Conservation (phyloP, 2,329 filamentous ascomycete genomes). For the Leptographium galeiforme region DNA sequence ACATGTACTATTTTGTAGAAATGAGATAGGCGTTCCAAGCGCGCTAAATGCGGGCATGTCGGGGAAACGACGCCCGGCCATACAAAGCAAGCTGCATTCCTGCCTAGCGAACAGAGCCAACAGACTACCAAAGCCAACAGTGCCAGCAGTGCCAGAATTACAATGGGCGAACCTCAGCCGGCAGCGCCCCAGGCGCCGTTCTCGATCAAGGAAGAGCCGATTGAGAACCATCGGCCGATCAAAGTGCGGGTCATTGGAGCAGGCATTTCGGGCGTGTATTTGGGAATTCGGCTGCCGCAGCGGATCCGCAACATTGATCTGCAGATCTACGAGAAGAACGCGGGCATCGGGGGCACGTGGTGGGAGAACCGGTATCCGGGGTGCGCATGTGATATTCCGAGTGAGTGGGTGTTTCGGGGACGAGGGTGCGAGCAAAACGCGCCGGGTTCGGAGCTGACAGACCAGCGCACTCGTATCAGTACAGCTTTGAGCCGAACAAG, state of each 20-base stretch:
- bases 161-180: too few species aligned
- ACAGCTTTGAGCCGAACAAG: neutral
- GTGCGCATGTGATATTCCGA: neutral
- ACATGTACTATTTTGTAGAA: too few species aligned
- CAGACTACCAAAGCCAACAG: too few species aligned
- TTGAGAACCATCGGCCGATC: neutral
- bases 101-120: neutral
- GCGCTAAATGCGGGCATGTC: too few species aligned
- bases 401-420: neutral
- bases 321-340: neutral
- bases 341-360: neutral
- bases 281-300: neutral
- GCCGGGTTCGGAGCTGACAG: too few species aligned
- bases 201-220: neutral
- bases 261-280: neutral
- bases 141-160: too few species aligned
- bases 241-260: neutral
- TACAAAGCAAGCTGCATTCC: neutral
- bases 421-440: too few species aligned
- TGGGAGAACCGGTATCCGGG: neutral
- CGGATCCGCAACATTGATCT: neutral
- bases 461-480: neutral
- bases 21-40: too few species aligned
- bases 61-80: too few species aligned
- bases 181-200: neutral